phyloP scores from a whole-genome alignment of 2,329 filamentous ascomycete species.

The Colletotrichum agaves region DNA sequence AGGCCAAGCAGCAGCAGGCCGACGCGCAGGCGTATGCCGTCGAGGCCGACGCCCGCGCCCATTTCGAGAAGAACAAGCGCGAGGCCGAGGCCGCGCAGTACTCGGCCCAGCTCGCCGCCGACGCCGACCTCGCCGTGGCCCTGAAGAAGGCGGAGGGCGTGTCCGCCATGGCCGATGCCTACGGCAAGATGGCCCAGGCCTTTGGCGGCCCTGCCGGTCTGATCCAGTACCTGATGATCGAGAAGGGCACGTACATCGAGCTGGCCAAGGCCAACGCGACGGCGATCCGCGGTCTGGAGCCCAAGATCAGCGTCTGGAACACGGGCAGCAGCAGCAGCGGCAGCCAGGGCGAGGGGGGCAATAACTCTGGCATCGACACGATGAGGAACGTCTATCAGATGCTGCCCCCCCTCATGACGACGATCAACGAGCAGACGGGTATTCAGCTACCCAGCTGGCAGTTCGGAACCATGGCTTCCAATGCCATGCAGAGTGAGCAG shows the following conservation, averaged over 20 bases:
- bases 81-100: conserved; percentile 53
- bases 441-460: conserved; percentile 84
- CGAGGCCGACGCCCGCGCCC: conserved; percentile 67
- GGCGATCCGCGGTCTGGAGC: conserved; percentile 80
- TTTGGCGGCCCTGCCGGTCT: conserved; percentile 83
- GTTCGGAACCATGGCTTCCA: conserved; percentile 59
- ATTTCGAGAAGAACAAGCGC: conserved; percentile 64
- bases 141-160: conserved; percentile 83
- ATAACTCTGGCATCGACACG: conserved; percentile 62
- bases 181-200: conserved; percentile 75
- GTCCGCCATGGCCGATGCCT: conserved; percentile 82
- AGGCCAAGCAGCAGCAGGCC: conserved; percentile 75
- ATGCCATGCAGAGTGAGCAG: conserved; percentile 43
- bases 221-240: conserved; percentile 88
- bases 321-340: conserved; percentile 67
- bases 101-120: conserved; percentile 60
- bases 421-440: conserved; percentile 90
- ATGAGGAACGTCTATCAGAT: conserved; percentile 88
- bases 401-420: conserved; percentile 83
- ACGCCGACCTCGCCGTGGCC: conserved; percentile 68
- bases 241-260: conserved; percentile 81
- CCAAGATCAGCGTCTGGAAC: conserved; percentile 93
- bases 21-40: conserved; percentile 70
- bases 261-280: conserved; percentile 82
- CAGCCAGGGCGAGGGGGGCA: conserved; percentile 52